phyloP scores from a whole-genome alignment of 2,329 filamentous ascomycete genomes.

The Cadophora gregata region DNA sequence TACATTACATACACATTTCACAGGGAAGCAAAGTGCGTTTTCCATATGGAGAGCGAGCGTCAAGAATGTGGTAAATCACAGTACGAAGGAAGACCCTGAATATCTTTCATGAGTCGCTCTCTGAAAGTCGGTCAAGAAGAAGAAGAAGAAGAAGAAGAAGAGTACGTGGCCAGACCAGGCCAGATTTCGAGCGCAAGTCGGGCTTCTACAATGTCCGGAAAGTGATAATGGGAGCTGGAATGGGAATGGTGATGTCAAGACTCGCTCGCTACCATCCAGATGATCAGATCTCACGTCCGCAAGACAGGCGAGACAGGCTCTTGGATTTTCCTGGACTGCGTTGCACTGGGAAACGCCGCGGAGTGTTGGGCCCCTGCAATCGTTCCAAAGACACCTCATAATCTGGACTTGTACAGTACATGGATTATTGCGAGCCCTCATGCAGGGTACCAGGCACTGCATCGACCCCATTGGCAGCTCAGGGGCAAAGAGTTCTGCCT shows the following conservation, averaged over 20 bases:
- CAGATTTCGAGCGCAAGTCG: constrained; percentile 5
- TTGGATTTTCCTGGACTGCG: neutral
- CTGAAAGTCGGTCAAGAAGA: neutral
- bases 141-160: too few species aligned
- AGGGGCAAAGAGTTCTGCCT: neutral
- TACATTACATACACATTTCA: constrained; percentile 36
- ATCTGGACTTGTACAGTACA: neutral
- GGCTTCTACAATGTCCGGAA: neutral
- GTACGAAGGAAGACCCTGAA: too few species aligned
- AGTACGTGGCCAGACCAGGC: too few species aligned
- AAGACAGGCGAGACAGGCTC: too few species aligned
- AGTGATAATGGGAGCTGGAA: neutral
- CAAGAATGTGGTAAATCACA: too few species aligned
- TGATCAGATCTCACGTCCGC: neutral
- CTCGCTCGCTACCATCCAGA: neutral
- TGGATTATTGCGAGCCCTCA: constrained; percentile 2
- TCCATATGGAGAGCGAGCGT: neutral
- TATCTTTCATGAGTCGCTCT: too few species aligned
- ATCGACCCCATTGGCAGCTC: constrained; percentile 8
- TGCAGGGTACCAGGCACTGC: constrained; percentile 17
- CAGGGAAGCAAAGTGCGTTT: neutral
- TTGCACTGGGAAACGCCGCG: neutral
- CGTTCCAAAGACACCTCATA: neutral
- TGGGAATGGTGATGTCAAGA: constrained; percentile 18
- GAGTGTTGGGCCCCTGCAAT: neutral